Evolutionary conservation across 352 stramenopile genomes (phyloP).

Genomic region (Pythium plurisporium): DNA sequence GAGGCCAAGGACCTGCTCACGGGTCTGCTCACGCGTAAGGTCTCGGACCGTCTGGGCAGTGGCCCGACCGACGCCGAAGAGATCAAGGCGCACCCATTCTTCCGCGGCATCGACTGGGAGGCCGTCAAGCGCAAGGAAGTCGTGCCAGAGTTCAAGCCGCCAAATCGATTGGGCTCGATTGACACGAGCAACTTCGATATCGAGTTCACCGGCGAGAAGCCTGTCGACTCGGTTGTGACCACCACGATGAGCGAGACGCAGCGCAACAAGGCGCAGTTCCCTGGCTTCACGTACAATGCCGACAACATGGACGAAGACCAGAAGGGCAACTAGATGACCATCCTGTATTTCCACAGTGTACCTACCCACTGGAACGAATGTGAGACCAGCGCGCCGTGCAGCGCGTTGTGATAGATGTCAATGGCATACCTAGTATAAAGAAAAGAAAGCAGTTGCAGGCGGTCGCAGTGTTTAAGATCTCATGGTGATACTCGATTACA

Average conservation of each 20-base stretch:
- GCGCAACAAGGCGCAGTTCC: slow-evolving; percentile 89
- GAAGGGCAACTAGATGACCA: slow-evolving; percentile 62
- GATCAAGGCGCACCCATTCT: slow-evolving; percentile 92
- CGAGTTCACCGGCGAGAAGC: slow-evolving; percentile 91
- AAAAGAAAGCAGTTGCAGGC: slow-evolving; percentile 9
- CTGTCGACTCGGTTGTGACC: slow-evolving; percentile 89
- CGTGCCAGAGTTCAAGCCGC: slow-evolving; percentile 89
- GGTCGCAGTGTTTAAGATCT: slow-evolving; percentile 11
- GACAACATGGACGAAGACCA: slow-evolving; percentile 85
- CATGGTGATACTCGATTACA: background rate
- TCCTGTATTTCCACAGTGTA: slow-evolving; percentile 14
- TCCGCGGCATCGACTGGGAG: slow-evolving; percentile 91
- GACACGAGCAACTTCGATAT: slow-evolving; percentile 94
- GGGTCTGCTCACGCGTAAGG: slow-evolving; percentile 83
- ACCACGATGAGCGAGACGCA: slow-evolving; percentile 88
- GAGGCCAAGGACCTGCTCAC: slow-evolving; percentile 85
- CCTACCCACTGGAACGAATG: slow-evolving; percentile 4
- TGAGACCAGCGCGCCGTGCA: slow-evolving; percentile 2
- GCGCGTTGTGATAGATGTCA: slow-evolving; percentile 19
- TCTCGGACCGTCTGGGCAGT: slow-evolving; percentile 83
- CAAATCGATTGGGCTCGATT: slow-evolving; percentile 82
- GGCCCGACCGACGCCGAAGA: slow-evolving; percentile 86
- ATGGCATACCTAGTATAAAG: slow-evolving; percentile 23
- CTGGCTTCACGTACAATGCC: slow-evolving; percentile 88
- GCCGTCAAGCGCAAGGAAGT: slow-evolving; percentile 85